Evolutionary conservation across 2,329 filamentous ascomycete genomes (phyloP).

Genomic region (Tolypocladium paradoxum): DNA sequence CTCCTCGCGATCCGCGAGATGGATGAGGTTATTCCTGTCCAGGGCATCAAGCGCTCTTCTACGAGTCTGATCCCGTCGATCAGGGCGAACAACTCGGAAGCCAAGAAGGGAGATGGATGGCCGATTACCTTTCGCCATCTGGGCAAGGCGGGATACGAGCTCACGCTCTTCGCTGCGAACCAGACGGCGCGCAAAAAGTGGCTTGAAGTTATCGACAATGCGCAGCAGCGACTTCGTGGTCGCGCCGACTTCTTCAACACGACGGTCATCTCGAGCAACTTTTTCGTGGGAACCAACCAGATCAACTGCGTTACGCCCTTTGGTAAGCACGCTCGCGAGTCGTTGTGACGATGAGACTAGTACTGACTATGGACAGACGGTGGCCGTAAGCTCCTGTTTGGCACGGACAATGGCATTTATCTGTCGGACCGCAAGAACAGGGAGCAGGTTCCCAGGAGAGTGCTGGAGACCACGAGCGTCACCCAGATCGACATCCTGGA

Average conservation of each 20-base stretch:
- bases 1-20: constrained; percentile 90
- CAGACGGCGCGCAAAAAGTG: constrained; percentile 86
- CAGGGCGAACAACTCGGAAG: constrained; percentile 34
- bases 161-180: constrained; percentile 78
- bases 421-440: constrained; percentile 84
- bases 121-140: constrained; percentile 95
- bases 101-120: constrained; percentile 64
- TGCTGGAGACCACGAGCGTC: constrained; percentile 77
- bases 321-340: constrained; percentile 41
- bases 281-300: constrained; percentile 58
- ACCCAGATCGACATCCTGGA: constrained; percentile 95
- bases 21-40: constrained; percentile 82
- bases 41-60: constrained; percentile 76
- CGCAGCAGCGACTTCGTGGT: constrained; percentile 77
- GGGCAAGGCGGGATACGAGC: constrained; percentile 88
- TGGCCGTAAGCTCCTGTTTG: constrained; percentile 86
- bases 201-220: constrained; percentile 88
- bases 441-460: constrained; percentile 68
- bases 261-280: constrained; percentile 46
- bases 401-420: constrained; percentile 89
- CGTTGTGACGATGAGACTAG: neutral
- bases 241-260: constrained; percentile 88
- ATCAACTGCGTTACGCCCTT: constrained; percentile 94
- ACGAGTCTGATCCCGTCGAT: constrained; percentile 64
- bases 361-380: constrained; percentile 51